Evolutionary conservation across 2,329 filamentous ascomycete species (phyloP), one percentile per base, ranked within the genome.

Genomic region (Remersonia thermophila): DNA sequence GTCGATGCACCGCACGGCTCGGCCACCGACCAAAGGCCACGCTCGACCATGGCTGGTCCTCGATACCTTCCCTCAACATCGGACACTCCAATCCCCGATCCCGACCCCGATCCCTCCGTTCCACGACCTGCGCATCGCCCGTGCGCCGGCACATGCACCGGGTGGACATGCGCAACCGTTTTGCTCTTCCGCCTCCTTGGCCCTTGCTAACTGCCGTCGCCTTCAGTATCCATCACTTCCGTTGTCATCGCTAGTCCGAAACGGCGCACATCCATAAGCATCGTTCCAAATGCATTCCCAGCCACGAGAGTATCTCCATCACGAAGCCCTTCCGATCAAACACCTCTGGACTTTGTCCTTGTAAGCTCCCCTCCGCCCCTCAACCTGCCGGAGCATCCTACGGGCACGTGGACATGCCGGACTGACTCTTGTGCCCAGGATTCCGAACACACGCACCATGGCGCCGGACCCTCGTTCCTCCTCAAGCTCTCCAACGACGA

Each of bases 401-500:
- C n/a, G n/a, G n/a, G n/a, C n/a, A n/a, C n/a, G n/a, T 6, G 20
- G 20, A 23, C 20, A 9, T 9, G 9, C 9, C 20, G 5, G 9
- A 9, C 20, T 23, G 20, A 23, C 20, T 23, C 5, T 23, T 23
- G 20, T 5, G 5, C 20, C 20, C 48, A 94, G 86, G 91, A 96
- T 56, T 77, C 83, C 30, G 89, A 95, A 42, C 54, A 65, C 37
- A 55, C 65, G 17, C 55, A 60, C 32, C 46, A 60, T 25, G 56
- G 59, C 20, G 59, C 65, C 36, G 54, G 65, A 18, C 83, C 86
- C 7, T 71, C 69, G 41, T 93, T 96, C 57, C 72, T 98, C 34
- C 67, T 96, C 39, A 91, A 93, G 55, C 66, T 98, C 34, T 74
- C 69, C 48, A 91, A 87, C 61, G 86, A 93, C 48, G 91, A 96